Evolutionary conservation across 176 grass and related monocot species (phyloP), one percentile per base, ranked within the genome.

Genomic region (Carex kokanica): DNA sequence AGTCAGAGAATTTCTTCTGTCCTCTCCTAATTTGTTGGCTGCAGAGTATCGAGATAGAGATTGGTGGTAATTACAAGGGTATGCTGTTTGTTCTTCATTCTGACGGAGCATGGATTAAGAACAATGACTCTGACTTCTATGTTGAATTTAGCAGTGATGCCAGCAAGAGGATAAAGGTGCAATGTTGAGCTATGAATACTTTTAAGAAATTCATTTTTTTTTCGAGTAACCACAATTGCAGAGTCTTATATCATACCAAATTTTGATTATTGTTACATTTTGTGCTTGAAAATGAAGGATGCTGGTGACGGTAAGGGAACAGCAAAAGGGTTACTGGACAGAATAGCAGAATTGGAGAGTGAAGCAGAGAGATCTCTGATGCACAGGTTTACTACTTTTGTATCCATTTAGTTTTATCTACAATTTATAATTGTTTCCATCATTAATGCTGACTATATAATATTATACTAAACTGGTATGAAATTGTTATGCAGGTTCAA

Each of bases 361-460:
- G 96, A 95, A 80, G 96, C 96, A 63, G 89, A 99, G 81, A 86
- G 80, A 93, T 99, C 96, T 88, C 72, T 99, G 85, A 99, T 99
- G 96, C 96, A 99, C 85, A 99, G 96, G 96, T 99, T 2, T 77
- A 66, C 14, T 3, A 83, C 20, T 83, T 81, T 74, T 51, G 15
- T 61, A 65, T 92, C 15, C 55, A 66, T 47, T 60, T 25, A 66
- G 2, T 29, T 57, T 71, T 55, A 13, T 70, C 16, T 47, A 77
- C 78, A 89, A 51, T 79, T 61, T 17, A 83, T 57, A 25, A 45
- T 60, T 78, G 7, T 17, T 64, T 73, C 25, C 81, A 23, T 52
- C 40, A 49, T 74, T 67, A 2, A 52, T 74, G 13, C 45, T 25
- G 21, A 27, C 10, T 15, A 58, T 63, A 57, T 41, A 36, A 43